Base-by-base conservation (phyloP, 2,329 filamentous ascomycete species). In the Colletotrichum abscissum region DNA sequence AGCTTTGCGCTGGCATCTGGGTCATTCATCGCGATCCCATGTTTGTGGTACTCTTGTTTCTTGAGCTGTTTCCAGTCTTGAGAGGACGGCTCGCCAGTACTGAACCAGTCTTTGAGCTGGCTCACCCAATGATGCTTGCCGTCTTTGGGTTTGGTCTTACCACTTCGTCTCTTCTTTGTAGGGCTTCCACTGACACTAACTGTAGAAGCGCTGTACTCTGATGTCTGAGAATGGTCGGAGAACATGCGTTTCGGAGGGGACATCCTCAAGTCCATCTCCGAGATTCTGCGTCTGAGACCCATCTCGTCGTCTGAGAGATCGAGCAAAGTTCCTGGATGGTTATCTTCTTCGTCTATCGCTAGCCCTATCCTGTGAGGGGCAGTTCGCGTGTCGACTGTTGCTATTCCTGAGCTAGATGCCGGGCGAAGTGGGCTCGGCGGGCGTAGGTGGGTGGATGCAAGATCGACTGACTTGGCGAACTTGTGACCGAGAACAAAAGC, bases 41-140 rank as follows among this genome's bases (percentile, higher is more conserved):
- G 83, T 55, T 81, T 85, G 59, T 82, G 80, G 74, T 82, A 88
- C 1, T 82, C 80, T 16, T 82, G 81, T 65, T 81, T 83, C 76
- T 84, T 86, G 74, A 88, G 85, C 16, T 85, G 78, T 75, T 84
- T 86, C 75, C 88, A 80, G 1, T 86, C 88, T 57, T 87, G 84
- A 1, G 82, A 81, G 0, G 87, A 88, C 12, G 88, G 87, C 74
- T 89, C 88, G 60, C 84, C 86, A 26, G 83, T 81, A 1, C 82
- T 81, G 8, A 88, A 77, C 88, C 88, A 89, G 57, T 81, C 82
- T 72, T 86, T 89, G 60, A 88, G 77, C 33, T 85, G 83, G 7
- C 79, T 79, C 26, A 87, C 69, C 84, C 86, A 87, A 49, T 79
- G 76, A n/a, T 67, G 63, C 73, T 78, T 81, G 49, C 74, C 68